These are phyloP conservation scores for Kwoniella bestiolae DNA, from an alignment of 768 basidiomycete species.

Conservation along the genomic window DNA sequence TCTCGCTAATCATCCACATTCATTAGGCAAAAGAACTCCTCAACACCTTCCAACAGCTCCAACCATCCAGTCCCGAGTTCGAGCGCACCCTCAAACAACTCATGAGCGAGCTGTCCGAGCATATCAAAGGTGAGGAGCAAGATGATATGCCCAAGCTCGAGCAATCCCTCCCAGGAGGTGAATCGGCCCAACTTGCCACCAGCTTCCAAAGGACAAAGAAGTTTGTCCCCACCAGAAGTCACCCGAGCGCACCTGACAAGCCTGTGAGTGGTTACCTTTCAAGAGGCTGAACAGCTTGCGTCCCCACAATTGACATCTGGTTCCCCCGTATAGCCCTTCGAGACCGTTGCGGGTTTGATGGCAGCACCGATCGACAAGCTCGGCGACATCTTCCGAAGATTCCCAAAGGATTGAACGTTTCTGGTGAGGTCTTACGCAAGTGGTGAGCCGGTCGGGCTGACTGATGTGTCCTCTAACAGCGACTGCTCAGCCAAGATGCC, in stretches of 20 bases:
- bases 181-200: slow-evolving; percentile 16
- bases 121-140: slow-evolving; percentile 32
- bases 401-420: slow-evolving; percentile 27
- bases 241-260: slow-evolving; percentile 35
- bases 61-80: slow-evolving; percentile 18
- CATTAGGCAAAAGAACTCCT: slow-evolving; percentile 29
- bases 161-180: slow-evolving; percentile 3
- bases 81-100: slow-evolving; percentile 27
- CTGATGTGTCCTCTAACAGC: too few species aligned
- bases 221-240: slow-evolving; percentile 37
- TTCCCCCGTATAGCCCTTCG: slow-evolving; percentile 26
- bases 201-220: slow-evolving; percentile 34
- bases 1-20: neutral
- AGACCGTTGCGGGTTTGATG: slow-evolving; percentile 31
- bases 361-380: slow-evolving; percentile 34
- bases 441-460: too few species aligned
- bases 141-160: slow-evolving; percentile 33
- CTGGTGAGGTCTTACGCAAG: neutral
- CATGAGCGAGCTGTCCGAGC: slow-evolving; percentile 15
- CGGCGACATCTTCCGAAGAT: slow-evolving; percentile 30
- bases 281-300: neutral
- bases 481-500: too few species aligned
- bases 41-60: slow-evolving; percentile 33
- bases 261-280: slow-evolving; percentile 23
- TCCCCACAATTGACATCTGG: neutral